A percentile compares a stretch with the other conserved stretches of the same genome.
Evolutionary conservation across 805 yeast genomes (phyloP).

Genomic region (Wickerhamomyces xylosicus): DNA sequence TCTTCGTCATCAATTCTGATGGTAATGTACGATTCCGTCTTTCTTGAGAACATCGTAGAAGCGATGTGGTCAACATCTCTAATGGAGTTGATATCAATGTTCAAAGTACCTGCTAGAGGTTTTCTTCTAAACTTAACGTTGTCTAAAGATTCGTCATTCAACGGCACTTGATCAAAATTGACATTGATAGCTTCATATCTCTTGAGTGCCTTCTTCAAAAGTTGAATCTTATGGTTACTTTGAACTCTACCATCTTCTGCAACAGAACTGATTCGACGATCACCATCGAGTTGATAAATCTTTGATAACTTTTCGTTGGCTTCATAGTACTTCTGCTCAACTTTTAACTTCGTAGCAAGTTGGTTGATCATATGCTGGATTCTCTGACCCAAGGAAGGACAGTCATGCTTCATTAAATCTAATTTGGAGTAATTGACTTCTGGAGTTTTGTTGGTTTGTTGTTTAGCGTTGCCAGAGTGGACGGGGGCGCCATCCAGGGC

Average conservation of each 20-base stretch:
- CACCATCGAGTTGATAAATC: constrained; percentile 86
- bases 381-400: constrained; percentile 89
- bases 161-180: constrained; percentile 45
- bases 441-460: constrained; percentile 12
- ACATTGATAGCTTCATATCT: constrained; percentile 87
- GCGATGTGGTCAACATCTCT: constrained; percentile 91
- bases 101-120: constrained; percentile 74
- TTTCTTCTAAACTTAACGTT: constrained; percentile 71
- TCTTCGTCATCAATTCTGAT: constrained; percentile 86
- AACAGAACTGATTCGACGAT: constrained; percentile 70
- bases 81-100: constrained; percentile 62
- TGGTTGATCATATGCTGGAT: constrained; percentile 95
- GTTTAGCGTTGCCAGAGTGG: constrained; percentile 15
- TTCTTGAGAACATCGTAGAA: constrained; percentile 65
- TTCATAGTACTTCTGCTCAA: constrained; percentile 85
- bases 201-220: constrained; percentile 73
- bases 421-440: constrained; percentile 45
- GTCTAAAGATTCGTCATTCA: constrained; percentile 51
- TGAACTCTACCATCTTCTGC: constrained; percentile 85
- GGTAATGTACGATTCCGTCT: constrained; percentile 69
- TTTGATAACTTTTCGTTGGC: constrained; percentile 86
- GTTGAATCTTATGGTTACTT: constrained; percentile 73
- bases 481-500: neutral
- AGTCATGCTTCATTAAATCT: constrained; percentile 84
- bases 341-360: constrained; percentile 85